These are phyloP conservation scores for Diaporthe caulivora DNA, from an alignment of 2,329 filamentous ascomycete genomes.

Conservation along the genomic window DNA sequence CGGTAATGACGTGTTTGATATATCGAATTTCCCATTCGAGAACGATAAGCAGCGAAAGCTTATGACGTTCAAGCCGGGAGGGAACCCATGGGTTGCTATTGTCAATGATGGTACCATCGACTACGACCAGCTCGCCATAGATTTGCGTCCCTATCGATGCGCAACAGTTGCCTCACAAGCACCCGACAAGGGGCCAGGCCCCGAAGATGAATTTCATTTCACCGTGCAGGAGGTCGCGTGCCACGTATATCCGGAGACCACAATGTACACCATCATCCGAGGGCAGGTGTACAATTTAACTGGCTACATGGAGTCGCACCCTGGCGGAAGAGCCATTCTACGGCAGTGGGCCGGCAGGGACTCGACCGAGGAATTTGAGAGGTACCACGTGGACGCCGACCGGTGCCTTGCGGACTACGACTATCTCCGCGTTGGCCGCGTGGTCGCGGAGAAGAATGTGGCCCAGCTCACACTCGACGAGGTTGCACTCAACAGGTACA, in stretches of 20 bases:
- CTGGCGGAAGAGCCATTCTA: conserved; percentile 11
- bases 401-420: conserved; percentile 20
- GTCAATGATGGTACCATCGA: not conserved
- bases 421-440: conserved; percentile 24
- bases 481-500: not conserved
- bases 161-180: conserved; percentile 4
- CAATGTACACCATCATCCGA: conserved; percentile 29
- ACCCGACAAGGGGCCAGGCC: conserved; percentile 2
- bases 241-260: conserved; percentile 16
- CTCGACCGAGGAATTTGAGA: not conserved
- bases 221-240: conserved; percentile 18
- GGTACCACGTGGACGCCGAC: not conserved
- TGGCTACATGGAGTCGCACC: conserved; percentile 20
- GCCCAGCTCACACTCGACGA: conserved; percentile 3
- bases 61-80: not conserved
- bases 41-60: not conserved
- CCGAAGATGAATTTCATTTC: not conserved
- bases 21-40: conserved; percentile 8
- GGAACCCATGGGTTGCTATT: not conserved
- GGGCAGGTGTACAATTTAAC: conserved; percentile 25
- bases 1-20: conserved; percentile 23
- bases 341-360: conserved; percentile 21
- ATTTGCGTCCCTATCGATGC: conserved; percentile 17
- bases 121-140: not conserved
- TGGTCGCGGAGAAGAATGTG: conserved; percentile 1